Conservation (phyloP, 768 basidiomycete genomes). For the Podaxis carcinomalis region DNA sequence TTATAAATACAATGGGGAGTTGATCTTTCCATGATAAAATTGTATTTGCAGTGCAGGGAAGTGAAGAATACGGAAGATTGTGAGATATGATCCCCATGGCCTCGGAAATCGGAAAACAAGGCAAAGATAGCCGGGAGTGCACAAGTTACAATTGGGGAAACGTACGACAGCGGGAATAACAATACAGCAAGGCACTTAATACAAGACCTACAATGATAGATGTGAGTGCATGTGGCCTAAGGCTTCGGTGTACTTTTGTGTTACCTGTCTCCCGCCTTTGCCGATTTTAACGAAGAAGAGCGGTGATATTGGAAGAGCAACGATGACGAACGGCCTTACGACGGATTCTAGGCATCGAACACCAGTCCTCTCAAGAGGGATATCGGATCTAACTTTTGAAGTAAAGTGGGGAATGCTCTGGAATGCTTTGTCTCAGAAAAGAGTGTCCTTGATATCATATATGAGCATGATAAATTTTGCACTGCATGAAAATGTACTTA, state of each 20-base stretch:
- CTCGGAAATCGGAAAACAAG: neutral
- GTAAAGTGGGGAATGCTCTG: neutral
- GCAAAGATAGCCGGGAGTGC: neutral
- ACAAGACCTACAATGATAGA: neutral
- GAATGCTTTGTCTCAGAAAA: slow-evolving; percentile 44
- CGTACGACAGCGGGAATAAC: neutral
- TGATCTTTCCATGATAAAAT: too few relatives aligned
- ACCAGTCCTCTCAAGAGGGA: neutral
- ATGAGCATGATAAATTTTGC: slow-evolving; percentile 14
- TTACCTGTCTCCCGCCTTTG: neutral
- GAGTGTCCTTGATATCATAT: slow-evolving; percentile 53
- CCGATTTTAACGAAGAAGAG: neutral
- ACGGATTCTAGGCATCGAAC: neutral
- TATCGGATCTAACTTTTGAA: neutral
- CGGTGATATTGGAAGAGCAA: too few relatives aligned
- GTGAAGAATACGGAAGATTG: too few relatives aligned
- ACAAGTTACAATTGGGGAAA: neutral
- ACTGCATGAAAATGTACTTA: slow-evolving; percentile 25
- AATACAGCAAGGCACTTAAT: neutral
- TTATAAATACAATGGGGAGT: neutral
- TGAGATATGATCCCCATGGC: too few relatives aligned
- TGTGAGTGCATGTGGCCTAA: neutral
- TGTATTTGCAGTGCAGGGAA: neutral
- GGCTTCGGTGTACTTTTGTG: neutral
- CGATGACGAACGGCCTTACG: too few relatives aligned